These are phyloP conservation scores for Lavandula angustifolia DNA, from an alignment of 257 asterid species.

Conservation along the genomic window DNA sequence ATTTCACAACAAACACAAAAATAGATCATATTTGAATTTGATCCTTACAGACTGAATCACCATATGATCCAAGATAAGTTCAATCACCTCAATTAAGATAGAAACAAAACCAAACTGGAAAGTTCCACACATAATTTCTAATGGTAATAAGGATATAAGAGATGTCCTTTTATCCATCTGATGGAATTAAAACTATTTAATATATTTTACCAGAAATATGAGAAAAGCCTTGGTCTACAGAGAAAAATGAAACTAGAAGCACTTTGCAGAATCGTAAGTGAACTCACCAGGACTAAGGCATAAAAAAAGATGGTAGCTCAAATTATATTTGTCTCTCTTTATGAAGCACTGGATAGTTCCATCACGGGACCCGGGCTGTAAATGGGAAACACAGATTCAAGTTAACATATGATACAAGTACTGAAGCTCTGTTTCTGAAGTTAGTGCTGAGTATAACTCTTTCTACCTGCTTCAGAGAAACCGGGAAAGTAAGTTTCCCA, in stretches of 20 bases:
- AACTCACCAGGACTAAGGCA: constrained; percentile 65
- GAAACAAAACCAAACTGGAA: not conserved
- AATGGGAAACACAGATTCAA: not conserved
- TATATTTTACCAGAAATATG: not conserved
- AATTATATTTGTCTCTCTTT: constrained; percentile 62
- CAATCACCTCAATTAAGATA: constrained; percentile 2
- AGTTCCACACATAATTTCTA: not conserved
- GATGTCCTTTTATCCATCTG: not conserved
- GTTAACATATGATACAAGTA: constrained; percentile 8
- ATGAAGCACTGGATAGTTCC: constrained; percentile 71
- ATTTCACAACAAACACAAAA: constrained; percentile 1
- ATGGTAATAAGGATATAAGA: not conserved
- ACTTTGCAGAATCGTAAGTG: not conserved
- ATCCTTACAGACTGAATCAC: constrained; percentile 7
- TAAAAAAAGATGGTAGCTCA: constrained; percentile 58
- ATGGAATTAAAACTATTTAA: not conserved
- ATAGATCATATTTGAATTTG: not conserved
- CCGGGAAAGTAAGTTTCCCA: constrained; percentile 61
- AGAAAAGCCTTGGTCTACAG: too few relatives aligned
- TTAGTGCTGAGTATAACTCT: not conserved
- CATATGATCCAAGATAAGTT: constrained; percentile 2
- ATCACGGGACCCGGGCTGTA: constrained; percentile 66
- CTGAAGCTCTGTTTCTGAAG: constrained; percentile 6
- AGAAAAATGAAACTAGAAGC: not conserved
- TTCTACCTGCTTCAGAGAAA: constrained; percentile 58